Conservation (phyloP, 116 monocot species). For the Papilionanthe hybrid region DNA sequence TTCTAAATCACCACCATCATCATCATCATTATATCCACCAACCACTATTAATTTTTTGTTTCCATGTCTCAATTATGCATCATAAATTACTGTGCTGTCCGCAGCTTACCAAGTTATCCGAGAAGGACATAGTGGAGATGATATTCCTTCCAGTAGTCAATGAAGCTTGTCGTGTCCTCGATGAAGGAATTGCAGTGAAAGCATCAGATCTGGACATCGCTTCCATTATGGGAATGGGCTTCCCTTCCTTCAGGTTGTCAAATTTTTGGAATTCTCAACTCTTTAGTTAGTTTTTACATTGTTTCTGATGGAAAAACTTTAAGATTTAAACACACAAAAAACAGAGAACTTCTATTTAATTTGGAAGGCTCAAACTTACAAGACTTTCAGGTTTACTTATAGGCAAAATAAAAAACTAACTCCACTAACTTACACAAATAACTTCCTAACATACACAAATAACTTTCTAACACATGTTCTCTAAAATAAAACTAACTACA, state of each 20-base stretch:
- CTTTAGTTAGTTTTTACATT: neutral
- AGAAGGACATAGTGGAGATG: constrained; percentile 86
- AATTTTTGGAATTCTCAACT: neutral
- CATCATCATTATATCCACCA: neutral
- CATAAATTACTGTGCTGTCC: neutral
- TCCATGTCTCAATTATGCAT: too few species aligned
- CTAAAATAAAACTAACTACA: too few species aligned
- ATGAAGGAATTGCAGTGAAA: constrained; percentile 87
- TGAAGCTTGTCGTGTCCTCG: constrained; percentile 89
- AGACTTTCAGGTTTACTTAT: too few species aligned
- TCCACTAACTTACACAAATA: too few species aligned
- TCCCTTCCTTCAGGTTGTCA: constrained; percentile 80
- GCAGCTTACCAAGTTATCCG: constrained; percentile 65
- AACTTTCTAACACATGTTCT: too few species aligned
- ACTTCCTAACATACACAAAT: too few species aligned
- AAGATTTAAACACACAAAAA: too few species aligned
- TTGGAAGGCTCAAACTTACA: too few species aligned
- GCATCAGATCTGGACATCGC: constrained; percentile 94
- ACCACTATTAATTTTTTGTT: too few species aligned
- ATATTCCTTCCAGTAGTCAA: constrained; percentile 91
- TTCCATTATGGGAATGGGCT: constrained; percentile 93
- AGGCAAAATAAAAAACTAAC: too few species aligned
- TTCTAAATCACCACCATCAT: neutral
- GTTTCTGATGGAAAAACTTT: too few species aligned
- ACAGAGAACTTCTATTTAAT: too few species aligned